These are phyloP conservation scores for Linanthus parryae DNA, from an alignment of 148 eudicot genomes.

Conservation along the genomic window DNA sequence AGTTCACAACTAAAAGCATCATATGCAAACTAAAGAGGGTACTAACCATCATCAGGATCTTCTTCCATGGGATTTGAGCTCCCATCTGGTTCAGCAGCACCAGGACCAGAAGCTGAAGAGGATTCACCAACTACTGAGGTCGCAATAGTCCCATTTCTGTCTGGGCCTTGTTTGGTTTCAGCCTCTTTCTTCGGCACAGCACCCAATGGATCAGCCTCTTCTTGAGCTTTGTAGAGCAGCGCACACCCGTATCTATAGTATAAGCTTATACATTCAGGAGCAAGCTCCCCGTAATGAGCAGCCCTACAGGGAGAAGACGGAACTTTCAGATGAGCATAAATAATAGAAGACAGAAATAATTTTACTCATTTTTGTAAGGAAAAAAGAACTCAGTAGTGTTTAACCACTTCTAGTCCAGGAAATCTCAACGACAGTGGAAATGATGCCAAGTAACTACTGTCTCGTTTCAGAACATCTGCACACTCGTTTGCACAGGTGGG, in stretches of 20 bases:
- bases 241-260: conserved; percentile 85
- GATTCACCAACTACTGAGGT: conserved; percentile 37
- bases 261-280: conserved; percentile 69
- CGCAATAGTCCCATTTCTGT: conserved; percentile 37
- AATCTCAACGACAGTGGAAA: no score
- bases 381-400: no score
- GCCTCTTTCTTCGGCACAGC: conserved; percentile 77
- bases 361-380: no score
- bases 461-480: no score
- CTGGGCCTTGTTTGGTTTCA: conserved; percentile 38
- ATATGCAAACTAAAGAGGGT: not conserved
- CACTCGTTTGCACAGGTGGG: no score
- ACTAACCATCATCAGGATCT: conserved; percentile 42
- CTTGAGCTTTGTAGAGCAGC: conserved; percentile 90
- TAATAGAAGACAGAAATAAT: not conserved
- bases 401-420: no score
- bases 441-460: no score
- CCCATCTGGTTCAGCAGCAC: conserved; percentile 32
- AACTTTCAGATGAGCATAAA: not conserved
- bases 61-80: conserved; percentile 35
- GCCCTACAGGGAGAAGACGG: conserved; percentile 33
- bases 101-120: conserved; percentile 51
- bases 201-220: conserved; percentile 85
- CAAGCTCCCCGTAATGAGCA: conserved; percentile 75
- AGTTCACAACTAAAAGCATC: not conserved